A percentile compares a stretch with the other conserved stretches of the same genome.
phyloP scores from a whole-genome alignment of 257 asterid species.

The Przewalskia tangutica region DNA sequence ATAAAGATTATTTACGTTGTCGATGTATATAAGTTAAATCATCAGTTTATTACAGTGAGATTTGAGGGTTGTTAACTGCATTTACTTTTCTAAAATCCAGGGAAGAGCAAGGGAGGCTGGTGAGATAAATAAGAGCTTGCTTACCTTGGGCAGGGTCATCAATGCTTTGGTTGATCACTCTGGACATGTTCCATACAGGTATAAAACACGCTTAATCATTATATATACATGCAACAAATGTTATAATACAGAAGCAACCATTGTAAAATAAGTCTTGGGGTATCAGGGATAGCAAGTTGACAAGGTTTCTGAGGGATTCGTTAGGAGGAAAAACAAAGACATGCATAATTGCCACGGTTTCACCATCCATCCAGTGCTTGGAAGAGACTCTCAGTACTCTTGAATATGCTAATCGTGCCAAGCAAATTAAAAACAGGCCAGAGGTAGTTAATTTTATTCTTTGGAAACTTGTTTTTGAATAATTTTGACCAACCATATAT shows the following conservation, averaged over 20 bases:
- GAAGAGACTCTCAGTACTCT: slow-evolving; percentile 63
- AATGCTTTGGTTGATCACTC: slow-evolving; percentile 48
- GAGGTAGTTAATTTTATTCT: slow-evolving; percentile 25
- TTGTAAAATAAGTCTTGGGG: neutral
- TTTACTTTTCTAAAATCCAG: slow-evolving; percentile 18
- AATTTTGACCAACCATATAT: neutral
- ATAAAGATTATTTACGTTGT: neutral
- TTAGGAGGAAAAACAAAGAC: slow-evolving; percentile 59
- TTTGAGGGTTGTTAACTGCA: neutral
- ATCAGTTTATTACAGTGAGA: neutral
- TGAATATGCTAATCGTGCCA: slow-evolving; percentile 51
- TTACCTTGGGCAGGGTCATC: slow-evolving; percentile 53
- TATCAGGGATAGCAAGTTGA: slow-evolving; percentile 56
- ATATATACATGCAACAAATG: neutral
- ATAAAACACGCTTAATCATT: neutral
- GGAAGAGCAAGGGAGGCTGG: slow-evolving; percentile 63
- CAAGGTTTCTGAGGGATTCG: slow-evolving; percentile 50
- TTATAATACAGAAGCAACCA: neutral
- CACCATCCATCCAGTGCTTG: slow-evolving; percentile 49
- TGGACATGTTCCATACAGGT: slow-evolving; percentile 53
- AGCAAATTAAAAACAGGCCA: slow-evolving; percentile 47
- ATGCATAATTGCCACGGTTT: slow-evolving; percentile 49
- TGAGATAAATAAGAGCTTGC: slow-evolving; percentile 59
- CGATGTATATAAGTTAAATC: neutral
- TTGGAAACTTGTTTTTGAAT: neutral